Percentiles rank a stretch among this genome's conserved stretches.
Conservation (phyloP, 306 rosid genomes). For the Lotus japonicus region DNA sequence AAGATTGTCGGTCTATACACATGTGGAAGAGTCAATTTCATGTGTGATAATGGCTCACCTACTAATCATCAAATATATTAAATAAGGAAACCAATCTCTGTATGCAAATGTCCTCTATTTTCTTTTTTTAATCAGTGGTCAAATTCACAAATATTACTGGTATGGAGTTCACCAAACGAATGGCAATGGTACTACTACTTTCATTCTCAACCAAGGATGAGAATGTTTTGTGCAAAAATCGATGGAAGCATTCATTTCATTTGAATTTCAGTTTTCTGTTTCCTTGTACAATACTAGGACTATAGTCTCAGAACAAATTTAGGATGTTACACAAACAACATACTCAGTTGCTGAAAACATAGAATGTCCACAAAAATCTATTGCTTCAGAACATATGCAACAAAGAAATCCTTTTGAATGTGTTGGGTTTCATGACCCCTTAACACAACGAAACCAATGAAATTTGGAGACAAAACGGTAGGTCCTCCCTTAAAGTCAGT, state of each 20-base stretch:
- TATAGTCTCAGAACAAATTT: not conserved
- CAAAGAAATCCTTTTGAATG: slow-evolving; percentile 15
- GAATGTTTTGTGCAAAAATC: no score
- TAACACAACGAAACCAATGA: not conserved
- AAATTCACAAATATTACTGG: not conserved
- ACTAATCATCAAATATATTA: not conserved
- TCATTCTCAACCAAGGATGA: no score
- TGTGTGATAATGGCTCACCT: not conserved
- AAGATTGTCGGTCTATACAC: not conserved
- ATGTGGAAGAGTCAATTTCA: not conserved
- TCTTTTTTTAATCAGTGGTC: no score
- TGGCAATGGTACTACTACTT: no score
- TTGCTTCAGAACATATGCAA: not conserved
- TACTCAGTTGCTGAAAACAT: no score
- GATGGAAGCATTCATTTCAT: not conserved
- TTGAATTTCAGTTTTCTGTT: not conserved
- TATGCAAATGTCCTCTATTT: no score
- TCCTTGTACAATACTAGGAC: not conserved
- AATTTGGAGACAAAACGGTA: slow-evolving; percentile 24
- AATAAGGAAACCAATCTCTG: no score
- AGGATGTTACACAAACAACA: not conserved
- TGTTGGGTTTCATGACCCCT: slow-evolving; percentile 23
- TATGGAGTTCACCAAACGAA: not conserved
- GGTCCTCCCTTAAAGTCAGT: slow-evolving; percentile 35
- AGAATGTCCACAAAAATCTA: no score